Base-by-base conservation (phyloP, 495 filamentous ascomycete genomes). In the Aspergillus ellipticus region DNA sequence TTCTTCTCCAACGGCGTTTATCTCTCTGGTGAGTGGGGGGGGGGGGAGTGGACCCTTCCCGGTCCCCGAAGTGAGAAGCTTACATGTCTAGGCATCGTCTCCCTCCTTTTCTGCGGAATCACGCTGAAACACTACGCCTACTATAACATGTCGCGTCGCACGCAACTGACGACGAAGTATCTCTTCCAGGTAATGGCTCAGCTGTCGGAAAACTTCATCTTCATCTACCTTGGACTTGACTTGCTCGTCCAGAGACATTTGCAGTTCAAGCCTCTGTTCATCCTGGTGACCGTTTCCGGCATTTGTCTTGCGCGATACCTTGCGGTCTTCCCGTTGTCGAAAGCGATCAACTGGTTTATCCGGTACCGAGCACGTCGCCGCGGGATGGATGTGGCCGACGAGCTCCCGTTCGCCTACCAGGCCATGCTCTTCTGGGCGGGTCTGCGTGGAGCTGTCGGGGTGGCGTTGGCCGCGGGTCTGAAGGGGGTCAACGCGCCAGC, bases 341-440 rank as follows among this genome's bases (percentile, higher is more conserved):
- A 78, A 58, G 82, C 85, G 9, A 95, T 98, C 66, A 98, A 98
- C 70, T 94, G 88, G 83, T 87, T 96, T 68, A 90, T 96, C 63
- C 84, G 89, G 42, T 96, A 96, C 66, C 83, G 89, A n/a, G 90
- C 93, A 7, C 84, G 83, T 53, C 83, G 90, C 35, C 80, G 82
- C 17, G 94, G 93, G 10, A 77, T 79, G 49, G 89, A 96, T 42
- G 88, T 87, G 7, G 85, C 84, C 3, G 94, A 98, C 55, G 94
- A 97, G 70, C 74, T 98, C 31, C 95, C 94, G 0, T 92, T 89
- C 63, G 88, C 85, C 55, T 95, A 97, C 67, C 92, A 97, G 67
- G 90, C 88, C 7, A 96, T 98, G 93, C 83, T 98, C 17, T 98
- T 96, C 76, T 98, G 94, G 94, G 94, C 95, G 15, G 94, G 94